These are phyloP conservation scores for Picea mariana DNA, from an alignment of 83 land plant species.

Conservation along the genomic window DNA sequence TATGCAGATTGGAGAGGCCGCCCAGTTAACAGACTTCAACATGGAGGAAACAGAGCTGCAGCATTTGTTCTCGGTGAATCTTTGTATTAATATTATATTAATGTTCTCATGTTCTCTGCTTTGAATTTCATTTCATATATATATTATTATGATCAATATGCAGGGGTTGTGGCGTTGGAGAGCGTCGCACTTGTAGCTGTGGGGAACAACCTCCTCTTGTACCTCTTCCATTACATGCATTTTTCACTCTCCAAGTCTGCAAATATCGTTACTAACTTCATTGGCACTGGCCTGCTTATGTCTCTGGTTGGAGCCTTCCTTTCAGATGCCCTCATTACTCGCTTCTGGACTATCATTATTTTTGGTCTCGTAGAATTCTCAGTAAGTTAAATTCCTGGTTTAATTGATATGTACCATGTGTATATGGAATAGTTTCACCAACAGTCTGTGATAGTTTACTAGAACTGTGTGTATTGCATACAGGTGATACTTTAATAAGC, in stretches of 20 bases:
- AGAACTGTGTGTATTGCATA: too few relatives aligned
- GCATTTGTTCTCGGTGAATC: constrained; percentile 42
- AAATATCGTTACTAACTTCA: constrained; percentile 44
- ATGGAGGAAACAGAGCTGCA: constrained; percentile 66
- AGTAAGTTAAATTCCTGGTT: neutral
- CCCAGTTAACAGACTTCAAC: constrained; percentile 41
- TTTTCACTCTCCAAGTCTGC: constrained; percentile 18
- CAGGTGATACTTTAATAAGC: too few relatives aligned
- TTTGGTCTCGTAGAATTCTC: neutral
- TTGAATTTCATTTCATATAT: neutral
- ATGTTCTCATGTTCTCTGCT: neutral
- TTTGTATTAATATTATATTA: neutral
- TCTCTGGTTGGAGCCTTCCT: constrained; percentile 52
- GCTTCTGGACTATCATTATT: neutral
- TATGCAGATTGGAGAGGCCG: constrained; percentile 56
- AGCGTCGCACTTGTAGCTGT: neutral
- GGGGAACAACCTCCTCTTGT: neutral
- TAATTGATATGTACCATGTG: too few relatives aligned
- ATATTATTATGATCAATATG: neutral
- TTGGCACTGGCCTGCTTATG: constrained; percentile 52
- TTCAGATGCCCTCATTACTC: constrained; percentile 31
- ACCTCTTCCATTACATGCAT: neutral
- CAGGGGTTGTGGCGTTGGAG: neutral
- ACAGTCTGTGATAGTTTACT: too few relatives aligned
- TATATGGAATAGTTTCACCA: too few relatives aligned